phyloP scores from a whole-genome alignment of 306 rosid genomes.

The Cicer yamashitae region DNA sequence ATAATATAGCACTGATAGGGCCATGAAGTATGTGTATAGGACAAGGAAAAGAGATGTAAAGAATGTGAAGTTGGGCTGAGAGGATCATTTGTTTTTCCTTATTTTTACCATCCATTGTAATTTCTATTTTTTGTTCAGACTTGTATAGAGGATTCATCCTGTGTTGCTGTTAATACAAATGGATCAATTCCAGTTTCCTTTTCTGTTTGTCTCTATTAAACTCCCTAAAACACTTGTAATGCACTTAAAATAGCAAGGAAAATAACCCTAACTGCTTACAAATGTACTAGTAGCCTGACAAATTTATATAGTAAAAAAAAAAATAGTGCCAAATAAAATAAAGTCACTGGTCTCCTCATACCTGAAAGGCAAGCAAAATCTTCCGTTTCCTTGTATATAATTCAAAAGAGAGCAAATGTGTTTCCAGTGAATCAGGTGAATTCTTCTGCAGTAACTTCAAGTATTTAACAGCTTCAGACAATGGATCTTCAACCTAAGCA shows the following conservation, averaged over 20 bases:
- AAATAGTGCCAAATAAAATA: slow-evolving; percentile 22
- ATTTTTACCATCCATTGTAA: too few relatives aligned
- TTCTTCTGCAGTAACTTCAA: slow-evolving; percentile 93
- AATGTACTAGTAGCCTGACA: slow-evolving; percentile 16
- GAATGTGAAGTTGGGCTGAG: neutral
- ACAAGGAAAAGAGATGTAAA: neutral
- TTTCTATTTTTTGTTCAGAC: too few relatives aligned
- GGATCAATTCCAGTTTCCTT: neutral
- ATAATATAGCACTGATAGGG: neutral
- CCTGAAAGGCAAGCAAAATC: slow-evolving; percentile 93
- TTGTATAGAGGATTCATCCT: neutral
- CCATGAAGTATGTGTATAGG: neutral
- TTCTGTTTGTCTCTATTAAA: neutral
- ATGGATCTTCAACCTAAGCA: slow-evolving; percentile 80
- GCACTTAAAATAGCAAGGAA: slow-evolving; percentile 4
- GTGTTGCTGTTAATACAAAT: neutral
- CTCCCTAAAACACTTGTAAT: slow-evolving; percentile 3
- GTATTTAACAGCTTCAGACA: slow-evolving; percentile 89
- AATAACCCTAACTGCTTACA: slow-evolving; percentile 3
- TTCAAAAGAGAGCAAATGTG: slow-evolving; percentile 93
- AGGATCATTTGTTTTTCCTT: neutral
- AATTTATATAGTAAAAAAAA: slow-evolving; percentile 8
- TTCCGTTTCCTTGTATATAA: slow-evolving; percentile 80
- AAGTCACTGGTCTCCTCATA: slow-evolving; percentile 36
- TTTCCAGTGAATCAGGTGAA: slow-evolving; percentile 82